Percentiles rank a stretch among this genome's conserved stretches.
Conservation (phyloP, 768 basidiomycete species). For the Boletellus ananiceps region DNA sequence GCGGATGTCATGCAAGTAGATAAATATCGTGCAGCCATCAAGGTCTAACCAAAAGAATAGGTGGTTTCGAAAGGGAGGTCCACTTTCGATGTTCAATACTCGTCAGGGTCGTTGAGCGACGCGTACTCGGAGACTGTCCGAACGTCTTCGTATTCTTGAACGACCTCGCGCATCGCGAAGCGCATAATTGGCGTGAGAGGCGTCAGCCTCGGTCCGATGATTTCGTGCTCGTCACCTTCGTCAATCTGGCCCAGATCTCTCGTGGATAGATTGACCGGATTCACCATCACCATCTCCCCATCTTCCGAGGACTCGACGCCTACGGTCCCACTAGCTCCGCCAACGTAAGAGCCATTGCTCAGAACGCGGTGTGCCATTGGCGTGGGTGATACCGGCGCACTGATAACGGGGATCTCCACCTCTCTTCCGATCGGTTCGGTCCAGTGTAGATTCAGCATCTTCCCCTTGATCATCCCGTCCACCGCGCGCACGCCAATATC, state of each 20-base stretch:
- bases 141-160: constrained; percentile 77
- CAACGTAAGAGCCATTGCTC: constrained; percentile 26
- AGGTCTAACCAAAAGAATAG: background rate
- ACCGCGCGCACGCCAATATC: constrained; percentile 82
- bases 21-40: constrained; percentile 9
- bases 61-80: too few species aligned
- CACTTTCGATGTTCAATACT: constrained; percentile 41
- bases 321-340: constrained; percentile 38
- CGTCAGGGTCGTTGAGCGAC: constrained; percentile 64
- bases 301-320: constrained; percentile 39
- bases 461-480: constrained; percentile 79
- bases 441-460: constrained; percentile 73
- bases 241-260: constrained; percentile 43
- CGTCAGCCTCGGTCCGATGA: constrained; percentile 69
- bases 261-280: constrained; percentile 33
- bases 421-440: constrained; percentile 65
- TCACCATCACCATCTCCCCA: constrained; percentile 47
- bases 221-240: constrained; percentile 51
- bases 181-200: constrained; percentile 79
- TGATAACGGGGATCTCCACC: constrained; percentile 29
- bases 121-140: constrained; percentile 75
- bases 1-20: background rate
- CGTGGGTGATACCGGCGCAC: constrained; percentile 23
- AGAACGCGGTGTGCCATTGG: constrained; percentile 27
- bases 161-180: constrained; percentile 79